Percentiles rank a stretch among this genome's conserved stretches.
These are phyloP conservation scores for Flammula alnicola DNA, from an alignment of 1,284 basidiomycete species.

Conservation along the genomic window DNA sequence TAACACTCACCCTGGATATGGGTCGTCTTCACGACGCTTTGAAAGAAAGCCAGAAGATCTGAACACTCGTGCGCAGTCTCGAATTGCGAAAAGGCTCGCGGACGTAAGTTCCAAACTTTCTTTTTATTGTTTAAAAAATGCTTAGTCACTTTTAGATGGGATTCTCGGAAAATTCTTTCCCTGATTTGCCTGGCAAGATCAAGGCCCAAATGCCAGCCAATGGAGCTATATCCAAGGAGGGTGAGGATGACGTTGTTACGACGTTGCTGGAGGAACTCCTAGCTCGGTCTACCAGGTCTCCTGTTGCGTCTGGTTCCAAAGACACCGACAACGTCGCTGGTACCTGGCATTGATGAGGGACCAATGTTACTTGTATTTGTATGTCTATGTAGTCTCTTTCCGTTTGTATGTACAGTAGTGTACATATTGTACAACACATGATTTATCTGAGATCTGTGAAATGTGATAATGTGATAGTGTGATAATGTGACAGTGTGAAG, in stretches of 20 bases:
- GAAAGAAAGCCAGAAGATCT: slow-evolving; percentile 33
- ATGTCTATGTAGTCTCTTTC: too few species aligned
- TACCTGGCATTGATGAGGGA: slow-evolving; percentile 40
- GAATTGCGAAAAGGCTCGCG: slow-evolving; percentile 54
- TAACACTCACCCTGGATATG: slow-evolving; percentile 44
- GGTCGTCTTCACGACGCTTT: slow-evolving; percentile 29
- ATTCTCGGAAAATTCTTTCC: slow-evolving; percentile 59
- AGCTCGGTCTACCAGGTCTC: slow-evolving; percentile 41
- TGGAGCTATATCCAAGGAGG: slow-evolving; percentile 48
- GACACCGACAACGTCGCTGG: slow-evolving; percentile 39
- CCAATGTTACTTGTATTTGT: too few species aligned
- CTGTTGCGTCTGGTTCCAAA: slow-evolving; percentile 36
- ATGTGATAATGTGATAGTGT: slow-evolving; percentile 14
- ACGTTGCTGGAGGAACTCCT: slow-evolving; percentile 65
- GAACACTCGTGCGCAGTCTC: slow-evolving; percentile 41
- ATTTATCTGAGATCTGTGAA: background rate
- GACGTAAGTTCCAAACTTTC: slow-evolving; percentile 47
- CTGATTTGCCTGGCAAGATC: slow-evolving; percentile 56
- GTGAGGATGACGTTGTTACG: slow-evolving; percentile 67
- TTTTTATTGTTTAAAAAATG: slow-evolving; percentile 10
- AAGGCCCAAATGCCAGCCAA: slow-evolving; percentile 51
- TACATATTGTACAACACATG: too few species aligned
- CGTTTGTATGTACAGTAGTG: too few species aligned
- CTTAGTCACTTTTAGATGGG: slow-evolving; percentile 60
- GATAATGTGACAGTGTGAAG: slow-evolving; percentile 2